Evolutionary conservation across 2,329 filamentous ascomycete species (phyloP).

Genomic region (Chrysoporthe cubensis): DNA sequence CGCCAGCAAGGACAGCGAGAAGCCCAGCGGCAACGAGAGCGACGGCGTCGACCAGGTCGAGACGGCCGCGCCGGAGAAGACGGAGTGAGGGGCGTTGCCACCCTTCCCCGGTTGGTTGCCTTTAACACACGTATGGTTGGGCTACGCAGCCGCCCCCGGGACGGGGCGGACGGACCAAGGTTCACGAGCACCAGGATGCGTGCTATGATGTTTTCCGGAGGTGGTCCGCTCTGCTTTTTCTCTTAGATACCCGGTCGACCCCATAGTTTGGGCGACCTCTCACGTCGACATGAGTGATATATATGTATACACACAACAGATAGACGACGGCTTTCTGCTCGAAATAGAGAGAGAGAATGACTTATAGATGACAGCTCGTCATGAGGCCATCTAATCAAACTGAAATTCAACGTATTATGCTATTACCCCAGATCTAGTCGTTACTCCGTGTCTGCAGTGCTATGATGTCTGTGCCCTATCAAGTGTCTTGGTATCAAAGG

Average conservation of each 20-base stretch:
- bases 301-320: not conserved
- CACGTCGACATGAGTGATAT: conserved; percentile 12
- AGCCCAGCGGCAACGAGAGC: conserved; percentile 24
- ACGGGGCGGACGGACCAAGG: too few relatives aligned
- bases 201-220: not conserved
- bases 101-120: too few relatives aligned
- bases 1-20: conserved; percentile 23
- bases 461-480: too few relatives aligned
- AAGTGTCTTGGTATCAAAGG: too few relatives aligned
- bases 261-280: conserved; percentile 15
- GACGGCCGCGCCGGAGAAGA: not conserved
- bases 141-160: too few relatives aligned
- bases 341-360: not conserved
- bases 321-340: too few relatives aligned
- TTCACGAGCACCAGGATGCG: too few relatives aligned
- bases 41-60: conserved; percentile 4
- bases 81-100: not conserved
- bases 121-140: too few relatives aligned
- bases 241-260: conserved; percentile 27
- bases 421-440: not conserved
- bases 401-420: not conserved
- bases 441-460: not conserved
- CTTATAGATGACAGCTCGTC: not conserved
- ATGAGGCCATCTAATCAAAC: not conserved
- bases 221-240: conserved; percentile 10